Percentiles rank a stretch among this genome's conserved stretches.
Evolutionary conservation across 345 rosid genomes (phyloP).

Genomic region (Luvunga scandens): DNA sequence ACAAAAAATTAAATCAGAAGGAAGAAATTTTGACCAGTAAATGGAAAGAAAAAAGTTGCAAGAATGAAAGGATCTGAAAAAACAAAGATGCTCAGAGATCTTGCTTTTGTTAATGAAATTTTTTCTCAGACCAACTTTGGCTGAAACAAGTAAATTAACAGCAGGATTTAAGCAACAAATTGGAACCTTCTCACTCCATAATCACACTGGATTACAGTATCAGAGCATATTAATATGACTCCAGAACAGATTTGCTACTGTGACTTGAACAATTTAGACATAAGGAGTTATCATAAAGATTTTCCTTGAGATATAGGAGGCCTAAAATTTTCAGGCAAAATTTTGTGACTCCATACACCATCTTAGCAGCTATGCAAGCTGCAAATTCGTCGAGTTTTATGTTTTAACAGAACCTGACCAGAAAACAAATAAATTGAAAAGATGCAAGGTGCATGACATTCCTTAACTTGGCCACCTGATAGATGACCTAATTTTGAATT

Average conservation of each 20-base stretch:
- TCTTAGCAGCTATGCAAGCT: neutral
- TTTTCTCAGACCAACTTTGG: neutral
- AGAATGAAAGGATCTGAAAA: neutral
- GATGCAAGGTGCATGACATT: neutral
- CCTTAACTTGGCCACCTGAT: neutral
- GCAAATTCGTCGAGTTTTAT: neutral
- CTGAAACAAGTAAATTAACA: neutral
- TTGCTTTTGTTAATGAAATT: neutral
- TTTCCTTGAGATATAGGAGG: neutral
- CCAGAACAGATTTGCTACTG: neutral
- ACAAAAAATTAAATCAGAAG: slow-evolving; percentile 8
- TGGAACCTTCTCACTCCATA: neutral
- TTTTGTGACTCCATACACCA: neutral
- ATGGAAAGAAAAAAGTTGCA: slow-evolving; percentile 3
- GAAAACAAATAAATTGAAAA: neutral
- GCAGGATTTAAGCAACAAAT: neutral
- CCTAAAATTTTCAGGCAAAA: neutral
- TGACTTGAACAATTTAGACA: neutral
- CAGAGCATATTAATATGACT: neutral
- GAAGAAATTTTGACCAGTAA: neutral
- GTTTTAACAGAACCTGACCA: neutral
- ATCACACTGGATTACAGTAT: neutral
- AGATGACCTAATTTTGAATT: neutral
- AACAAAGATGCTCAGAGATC: neutral
- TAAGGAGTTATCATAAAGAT: neutral